Conservation (phyloP, 202 grass and related monocot genomes). For the Elaeis oleifera region DNA sequence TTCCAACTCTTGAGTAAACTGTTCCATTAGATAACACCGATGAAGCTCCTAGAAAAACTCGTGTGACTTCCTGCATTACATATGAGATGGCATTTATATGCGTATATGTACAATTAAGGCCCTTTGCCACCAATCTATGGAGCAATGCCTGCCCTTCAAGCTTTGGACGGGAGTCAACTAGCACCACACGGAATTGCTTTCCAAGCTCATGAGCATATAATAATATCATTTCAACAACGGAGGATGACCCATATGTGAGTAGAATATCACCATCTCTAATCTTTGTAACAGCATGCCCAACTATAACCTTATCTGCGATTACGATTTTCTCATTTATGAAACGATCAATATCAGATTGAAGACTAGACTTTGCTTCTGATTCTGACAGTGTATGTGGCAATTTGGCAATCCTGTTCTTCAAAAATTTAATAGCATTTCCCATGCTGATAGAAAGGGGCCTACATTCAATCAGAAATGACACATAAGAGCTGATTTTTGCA, state of each 20-base stretch:
- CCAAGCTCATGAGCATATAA: conserved; percentile 69
- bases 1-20: conserved; percentile 85
- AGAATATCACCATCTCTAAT: conserved; percentile 84
- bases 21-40: conserved; percentile 85
- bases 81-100: conserved; percentile 91
- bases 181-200: conserved; percentile 71
- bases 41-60: conserved; percentile 74
- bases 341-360: conserved; percentile 78
- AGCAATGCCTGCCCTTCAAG: conserved; percentile 80
- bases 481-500: conserved; percentile 72
- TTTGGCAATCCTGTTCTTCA: conserved; percentile 75
- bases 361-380: conserved; percentile 65
- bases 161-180: conserved; percentile 87
- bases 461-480: conserved; percentile 95
- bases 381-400: conserved; percentile 57
- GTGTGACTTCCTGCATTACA: conserved; percentile 92
- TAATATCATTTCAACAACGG: conserved; percentile 87
- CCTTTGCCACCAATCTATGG: conserved; percentile 53
- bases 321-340: conserved; percentile 94
- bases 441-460: conserved; percentile 95
- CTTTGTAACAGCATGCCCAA: conserved; percentile 72
- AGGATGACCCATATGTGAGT: conserved; percentile 70
- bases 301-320: conserved; percentile 77
- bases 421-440: conserved; percentile 88
- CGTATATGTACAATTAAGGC: conserved; percentile 78